These are phyloP conservation scores for Candida cerambycidarum DNA, from an alignment of 805 yeast species.

Conservation along the genomic window DNA sequence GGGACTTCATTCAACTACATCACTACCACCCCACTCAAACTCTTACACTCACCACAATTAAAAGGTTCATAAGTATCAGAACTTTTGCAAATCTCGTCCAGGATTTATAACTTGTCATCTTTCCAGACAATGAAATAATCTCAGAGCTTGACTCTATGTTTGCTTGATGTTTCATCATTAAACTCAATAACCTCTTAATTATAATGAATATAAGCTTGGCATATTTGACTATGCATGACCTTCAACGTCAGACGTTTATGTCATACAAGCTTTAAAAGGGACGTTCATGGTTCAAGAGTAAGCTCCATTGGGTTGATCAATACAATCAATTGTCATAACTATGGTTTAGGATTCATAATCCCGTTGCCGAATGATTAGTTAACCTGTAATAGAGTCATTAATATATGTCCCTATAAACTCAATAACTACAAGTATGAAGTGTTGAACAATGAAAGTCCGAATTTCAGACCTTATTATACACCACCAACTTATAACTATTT, in stretches of 20 bases:
- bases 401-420: slow-evolving; percentile 12
- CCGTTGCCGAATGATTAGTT: slow-evolving; percentile 57
- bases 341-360: slow-evolving; percentile 58
- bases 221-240: slow-evolving; percentile 61
- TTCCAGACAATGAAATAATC: slow-evolving; percentile 50
- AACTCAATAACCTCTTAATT: slow-evolving; percentile 20
- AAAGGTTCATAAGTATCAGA: slow-evolving; percentile 28
- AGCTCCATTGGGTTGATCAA: slow-evolving; percentile 80
- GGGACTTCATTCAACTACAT: too few species aligned
- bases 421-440: slow-evolving; percentile 2
- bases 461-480: slow-evolving; percentile 2
- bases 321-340: slow-evolving; percentile 72
- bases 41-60: slow-evolving; percentile 7
- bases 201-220: slow-evolving; percentile 45
- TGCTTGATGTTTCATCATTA: slow-evolving; percentile 74
- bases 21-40: too few species aligned
- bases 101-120: slow-evolving; percentile 40
- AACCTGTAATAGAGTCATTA: background rate
- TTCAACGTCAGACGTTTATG: background rate
- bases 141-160: slow-evolving; percentile 93
- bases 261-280: slow-evolving; percentile 28
- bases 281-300: slow-evolving; percentile 71
- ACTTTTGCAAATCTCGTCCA: slow-evolving; percentile 71
- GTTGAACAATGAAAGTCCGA: background rate
- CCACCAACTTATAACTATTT: slow-evolving; percentile 2